These are phyloP conservation scores for Tilletia caries DNA, from an alignment of 1,284 basidiomycete species.

Conservation along the genomic window DNA sequence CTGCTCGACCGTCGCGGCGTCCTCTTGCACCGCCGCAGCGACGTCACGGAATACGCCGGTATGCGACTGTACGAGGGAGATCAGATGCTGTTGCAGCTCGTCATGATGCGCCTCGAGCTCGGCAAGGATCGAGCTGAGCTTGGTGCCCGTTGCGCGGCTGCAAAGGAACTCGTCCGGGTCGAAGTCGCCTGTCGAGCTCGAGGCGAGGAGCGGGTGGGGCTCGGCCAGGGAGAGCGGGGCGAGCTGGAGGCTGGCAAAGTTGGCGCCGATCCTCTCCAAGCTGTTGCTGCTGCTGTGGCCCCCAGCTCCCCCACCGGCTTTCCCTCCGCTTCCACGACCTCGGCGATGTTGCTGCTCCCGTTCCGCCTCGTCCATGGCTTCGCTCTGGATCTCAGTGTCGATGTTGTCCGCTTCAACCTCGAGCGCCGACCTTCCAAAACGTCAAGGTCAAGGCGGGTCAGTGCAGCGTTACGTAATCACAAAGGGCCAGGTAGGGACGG, in stretches of 20 bases:
- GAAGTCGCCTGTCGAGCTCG: background rate
- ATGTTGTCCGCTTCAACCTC: background rate
- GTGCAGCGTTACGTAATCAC: too few relatives aligned
- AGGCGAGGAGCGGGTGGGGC: background rate
- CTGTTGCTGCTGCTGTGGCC: background rate
- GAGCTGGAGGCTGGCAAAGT: constrained; percentile 11
- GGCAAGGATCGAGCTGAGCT: constrained; percentile 3
- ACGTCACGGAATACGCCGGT: background rate
- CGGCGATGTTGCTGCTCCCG: background rate
- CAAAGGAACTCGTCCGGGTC: constrained; percentile 12
- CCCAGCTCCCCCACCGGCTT: background rate
- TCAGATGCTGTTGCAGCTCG: background rate
- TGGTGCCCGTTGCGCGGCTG: constrained; percentile 2
- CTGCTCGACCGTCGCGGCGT: background rate
- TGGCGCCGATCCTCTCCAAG: background rate
- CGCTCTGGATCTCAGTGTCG: background rate
- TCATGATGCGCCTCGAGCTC: constrained; percentile 10
- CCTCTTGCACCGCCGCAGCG: background rate
- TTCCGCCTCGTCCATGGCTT: background rate
- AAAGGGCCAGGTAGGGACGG: background rate
- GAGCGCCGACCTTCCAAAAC: background rate
- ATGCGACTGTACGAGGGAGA: constrained; percentile 5
- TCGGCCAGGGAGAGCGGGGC: constrained; percentile 8
- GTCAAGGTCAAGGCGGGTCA: background rate
- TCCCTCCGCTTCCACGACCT: background rate